These are phyloP conservation scores for Sphagnum fallax DNA, from an alignment of 228 moss, liverwort and hornwort species.

Conservation along the genomic window DNA sequence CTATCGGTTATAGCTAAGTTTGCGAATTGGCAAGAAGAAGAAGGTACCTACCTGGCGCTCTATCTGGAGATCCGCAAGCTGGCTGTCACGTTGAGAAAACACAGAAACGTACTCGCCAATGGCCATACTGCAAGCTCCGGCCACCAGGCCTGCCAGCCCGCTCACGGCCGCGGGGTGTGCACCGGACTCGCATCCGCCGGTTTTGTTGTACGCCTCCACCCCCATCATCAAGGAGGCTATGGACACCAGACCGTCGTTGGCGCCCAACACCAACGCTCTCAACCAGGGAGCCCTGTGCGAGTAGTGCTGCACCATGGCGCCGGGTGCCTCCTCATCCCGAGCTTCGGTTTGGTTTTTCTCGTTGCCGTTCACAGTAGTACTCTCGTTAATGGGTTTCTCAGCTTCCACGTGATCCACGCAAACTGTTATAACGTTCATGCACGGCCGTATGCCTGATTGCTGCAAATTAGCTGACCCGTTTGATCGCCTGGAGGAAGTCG, in stretches of 20 bases:
- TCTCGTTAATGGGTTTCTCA: too few species aligned
- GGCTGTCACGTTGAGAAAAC: conserved; percentile 52
- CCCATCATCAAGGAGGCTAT: conserved; percentile 63
- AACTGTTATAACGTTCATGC: too few species aligned
- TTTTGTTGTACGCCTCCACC: conserved; percentile 49
- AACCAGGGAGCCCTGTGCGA: conserved; percentile 60
- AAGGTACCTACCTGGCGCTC: conserved; percentile 18
- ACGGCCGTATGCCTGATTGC: too few species aligned
- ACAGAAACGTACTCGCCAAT: conserved; percentile 75
- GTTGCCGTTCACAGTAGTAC: too few species aligned
- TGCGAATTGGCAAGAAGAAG: too few species aligned
- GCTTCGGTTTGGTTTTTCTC: too few species aligned
- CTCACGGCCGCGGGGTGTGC: conserved; percentile 35
- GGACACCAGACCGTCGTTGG: conserved; percentile 70
- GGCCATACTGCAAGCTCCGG: conserved; percentile 76
- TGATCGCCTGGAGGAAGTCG: too few species aligned
- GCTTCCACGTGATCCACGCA: too few species aligned
- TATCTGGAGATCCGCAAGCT: conserved; percentile 58
- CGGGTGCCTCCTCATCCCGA: too few species aligned
- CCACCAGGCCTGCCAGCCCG: conserved; percentile 58
- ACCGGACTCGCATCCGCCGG: conserved; percentile 5
- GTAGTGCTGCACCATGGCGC: conserved; percentile 29
- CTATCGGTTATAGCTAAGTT: too few species aligned
- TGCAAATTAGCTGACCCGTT: too few species aligned
- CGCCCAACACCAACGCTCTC: conserved; percentile 58